These are phyloP conservation scores for Metschnikowia cubensis DNA, from an alignment of 805 yeast genomes.

Conservation along the genomic window DNA sequence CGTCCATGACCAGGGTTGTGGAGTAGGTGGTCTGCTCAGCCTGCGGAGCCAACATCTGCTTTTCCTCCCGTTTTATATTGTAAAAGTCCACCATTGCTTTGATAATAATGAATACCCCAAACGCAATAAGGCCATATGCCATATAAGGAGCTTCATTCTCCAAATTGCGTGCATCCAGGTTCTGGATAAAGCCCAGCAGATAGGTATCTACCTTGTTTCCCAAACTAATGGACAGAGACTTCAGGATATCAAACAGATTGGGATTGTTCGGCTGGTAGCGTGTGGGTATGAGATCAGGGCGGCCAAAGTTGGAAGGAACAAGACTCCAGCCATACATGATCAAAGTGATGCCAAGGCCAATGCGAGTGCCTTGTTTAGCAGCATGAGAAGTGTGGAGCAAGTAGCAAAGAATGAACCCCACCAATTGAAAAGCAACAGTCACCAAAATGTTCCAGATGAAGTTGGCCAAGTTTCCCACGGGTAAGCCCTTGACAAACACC, in stretches of 20 bases:
- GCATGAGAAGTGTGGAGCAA: conserved; percentile 94
- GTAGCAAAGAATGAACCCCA: conserved; percentile 89
- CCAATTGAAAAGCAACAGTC: conserved; percentile 86
- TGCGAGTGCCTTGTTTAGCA: conserved; percentile 90
- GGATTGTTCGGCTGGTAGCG: conserved; percentile 34
- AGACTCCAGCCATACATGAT: conserved; percentile 54
- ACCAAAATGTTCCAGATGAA: conserved; percentile 88
- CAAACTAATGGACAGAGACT: conserved; percentile 22
- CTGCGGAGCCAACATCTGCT: conserved; percentile 48
- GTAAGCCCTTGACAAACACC: conserved; percentile 89
- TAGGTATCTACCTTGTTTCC: conserved; percentile 28
- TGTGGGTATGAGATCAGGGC: conserved; percentile 31
- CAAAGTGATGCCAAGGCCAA: conserved; percentile 85
- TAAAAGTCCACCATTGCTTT: conserved; percentile 71
- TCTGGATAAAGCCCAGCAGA: conserved; percentile 25
- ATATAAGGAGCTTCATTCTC: conserved; percentile 40
- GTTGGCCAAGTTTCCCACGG: conserved; percentile 88
- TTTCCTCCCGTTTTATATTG: conserved; percentile 75
- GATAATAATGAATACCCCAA: conserved; percentile 63
- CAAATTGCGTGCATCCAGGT: conserved; percentile 24
- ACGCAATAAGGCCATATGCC: conserved; percentile 58
- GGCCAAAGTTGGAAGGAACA: conserved; percentile 39
- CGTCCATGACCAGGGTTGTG: conserved; percentile 11
- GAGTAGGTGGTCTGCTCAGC: conserved; percentile 13
- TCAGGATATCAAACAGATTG: conserved; percentile 29